Evolutionary conservation across 352 stramenopile species (phyloP).

Genomic region (Pythium phragmitis): DNA sequence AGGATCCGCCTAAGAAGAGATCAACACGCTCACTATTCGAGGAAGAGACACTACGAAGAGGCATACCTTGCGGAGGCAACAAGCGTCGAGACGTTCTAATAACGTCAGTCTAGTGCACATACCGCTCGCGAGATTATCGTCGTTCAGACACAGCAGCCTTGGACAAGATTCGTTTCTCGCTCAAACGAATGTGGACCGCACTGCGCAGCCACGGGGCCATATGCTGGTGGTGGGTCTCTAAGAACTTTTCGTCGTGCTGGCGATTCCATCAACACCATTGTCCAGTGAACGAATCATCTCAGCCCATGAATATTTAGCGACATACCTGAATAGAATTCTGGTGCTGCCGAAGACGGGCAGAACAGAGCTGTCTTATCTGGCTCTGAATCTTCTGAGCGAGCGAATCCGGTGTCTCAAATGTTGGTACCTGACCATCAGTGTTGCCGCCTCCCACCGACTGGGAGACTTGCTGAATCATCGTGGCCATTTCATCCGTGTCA

Average conservation of each 20-base stretch:
- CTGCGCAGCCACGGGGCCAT: constrained; percentile 65
- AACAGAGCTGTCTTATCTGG: constrained; percentile 11
- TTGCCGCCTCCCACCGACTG: constrained; percentile 5
- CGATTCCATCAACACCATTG: background rate
- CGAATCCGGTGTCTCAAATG: constrained; percentile 32
- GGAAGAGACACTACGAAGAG: too few relatives aligned
- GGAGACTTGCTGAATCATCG: constrained; percentile 38
- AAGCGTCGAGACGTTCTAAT: too few relatives aligned
- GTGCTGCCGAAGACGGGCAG: constrained; percentile 20
- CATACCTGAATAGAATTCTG: constrained; percentile 30
- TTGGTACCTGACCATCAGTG: background rate
- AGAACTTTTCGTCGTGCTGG: constrained; percentile 54
- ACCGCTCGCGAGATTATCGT: background rate
- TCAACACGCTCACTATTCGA: too few relatives aligned
- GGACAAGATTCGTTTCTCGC: constrained; percentile 51
- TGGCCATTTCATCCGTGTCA: constrained; percentile 39
- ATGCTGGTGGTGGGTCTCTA: constrained; percentile 39
- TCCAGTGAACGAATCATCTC: background rate
- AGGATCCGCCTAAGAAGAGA: too few relatives aligned
- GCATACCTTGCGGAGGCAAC: too few relatives aligned
- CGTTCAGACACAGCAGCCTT: constrained; percentile 17
- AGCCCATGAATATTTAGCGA: background rate
- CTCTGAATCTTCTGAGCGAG: constrained; percentile 26
- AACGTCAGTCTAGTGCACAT: background rate
- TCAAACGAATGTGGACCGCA: constrained; percentile 65